These are phyloP conservation scores for Trametes meyenii DNA, from an alignment of 768 basidiomycete species.

Conservation along the genomic window DNA sequence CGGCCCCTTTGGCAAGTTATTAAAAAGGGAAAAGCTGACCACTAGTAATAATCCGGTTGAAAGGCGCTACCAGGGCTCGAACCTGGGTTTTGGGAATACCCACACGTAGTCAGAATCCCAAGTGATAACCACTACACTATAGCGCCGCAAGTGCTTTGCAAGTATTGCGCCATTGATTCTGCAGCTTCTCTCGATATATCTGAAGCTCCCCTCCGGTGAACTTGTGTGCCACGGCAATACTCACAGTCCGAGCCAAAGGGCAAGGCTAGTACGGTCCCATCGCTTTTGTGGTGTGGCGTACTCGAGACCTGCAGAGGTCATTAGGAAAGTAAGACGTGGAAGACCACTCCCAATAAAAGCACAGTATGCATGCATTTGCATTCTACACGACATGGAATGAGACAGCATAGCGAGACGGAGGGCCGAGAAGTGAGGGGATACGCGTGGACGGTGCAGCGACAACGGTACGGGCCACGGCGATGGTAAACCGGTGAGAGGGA, in stretches of 20 bases:
- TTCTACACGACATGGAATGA: not conserved
- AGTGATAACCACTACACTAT: constrained; percentile 12
- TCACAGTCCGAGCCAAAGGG: no score
- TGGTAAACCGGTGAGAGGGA: not conserved
- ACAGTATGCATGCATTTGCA: constrained; percentile 1
- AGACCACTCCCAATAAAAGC: not conserved
- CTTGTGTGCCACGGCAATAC: no score
- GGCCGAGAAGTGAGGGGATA: not conserved
- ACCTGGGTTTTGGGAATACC: constrained; percentile 10
- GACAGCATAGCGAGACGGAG: not conserved
- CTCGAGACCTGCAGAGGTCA: not conserved
- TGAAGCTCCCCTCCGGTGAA: no score
- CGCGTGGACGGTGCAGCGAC: not conserved
- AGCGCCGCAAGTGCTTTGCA: no score
- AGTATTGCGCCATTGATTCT: no score
- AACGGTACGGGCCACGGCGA: not conserved
- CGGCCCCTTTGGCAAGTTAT: no score
- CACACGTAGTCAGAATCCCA: constrained; percentile 1
- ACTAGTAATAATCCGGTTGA: no score
- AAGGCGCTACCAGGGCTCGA: constrained; percentile 15
- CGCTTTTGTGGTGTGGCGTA: no score
- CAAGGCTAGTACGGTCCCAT: no score
- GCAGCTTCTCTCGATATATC: no score
- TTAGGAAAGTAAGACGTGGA: not conserved
- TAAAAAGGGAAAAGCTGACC: not conserved